Evolutionary conservation across 1,284 basidiomycete species (phyloP), one percentile per base, ranked within the genome.

Genomic region (Ustilago sp.): DNA sequence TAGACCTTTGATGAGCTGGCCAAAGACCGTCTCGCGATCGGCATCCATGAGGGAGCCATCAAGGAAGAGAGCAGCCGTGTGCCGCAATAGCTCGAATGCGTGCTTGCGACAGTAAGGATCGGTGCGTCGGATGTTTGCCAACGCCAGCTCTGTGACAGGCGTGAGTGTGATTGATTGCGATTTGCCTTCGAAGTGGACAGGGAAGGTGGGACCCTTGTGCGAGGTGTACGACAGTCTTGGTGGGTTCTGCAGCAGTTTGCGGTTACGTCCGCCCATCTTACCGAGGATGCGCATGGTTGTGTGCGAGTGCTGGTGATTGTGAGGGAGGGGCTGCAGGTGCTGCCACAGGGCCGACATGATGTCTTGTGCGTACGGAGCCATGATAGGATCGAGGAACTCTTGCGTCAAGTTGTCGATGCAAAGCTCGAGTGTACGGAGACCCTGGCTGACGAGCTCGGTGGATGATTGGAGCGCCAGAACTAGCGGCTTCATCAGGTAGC

Each of bases 361-460:
- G 77, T 99, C 95, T 52, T 94, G 75, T 31, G 80, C 75, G 65
- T 85, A 85, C 12, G 94, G 94, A 72, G 92, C 93, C 84, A 99
- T 91, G 2, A 95, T 97, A 0, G 97, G 98, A 83, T 99, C 97
- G 34, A 99, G 89, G 89, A 99, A 99, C 86, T 99, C 97, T 19
- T 95, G 94, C 0, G 95, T 98, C 31, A 99, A 89, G 84, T 99
- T 99, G 88, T 99, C 98, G 85, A 99, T 98, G 87, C 96, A 99
- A n/a, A 99, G 89, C 87, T 99, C 98, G 68, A 99, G 90, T 0
- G 97, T 99, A 6, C 98, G 91, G 38, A 99, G 88, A 50, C 97
- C 97, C 88, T 99, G 97, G 51, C 94, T 93, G 66, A 99, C 93
- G 56, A 98, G 90, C 69, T 99, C 96, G 4, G 92, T 90, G 45